Percentiles rank a stretch among this genome's conserved stretches.
Evolutionary conservation across 106 monocot species (phyloP).

Genomic region (Dioscorea zingiberensis): DNA sequence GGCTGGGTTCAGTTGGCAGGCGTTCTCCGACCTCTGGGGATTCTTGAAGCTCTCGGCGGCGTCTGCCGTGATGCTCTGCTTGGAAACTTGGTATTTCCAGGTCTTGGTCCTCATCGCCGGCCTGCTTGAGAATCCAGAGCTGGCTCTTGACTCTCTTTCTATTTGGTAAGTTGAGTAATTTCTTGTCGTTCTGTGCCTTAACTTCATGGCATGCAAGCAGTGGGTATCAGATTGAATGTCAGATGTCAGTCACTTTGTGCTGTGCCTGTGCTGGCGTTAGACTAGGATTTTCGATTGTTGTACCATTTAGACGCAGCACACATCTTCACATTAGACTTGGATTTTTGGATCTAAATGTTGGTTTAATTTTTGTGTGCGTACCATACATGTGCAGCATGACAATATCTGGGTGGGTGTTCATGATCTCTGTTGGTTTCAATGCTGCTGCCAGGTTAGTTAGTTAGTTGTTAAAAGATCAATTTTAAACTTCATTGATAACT

Average conservation of each 20-base stretch:
- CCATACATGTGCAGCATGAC: slow-evolving; percentile 71
- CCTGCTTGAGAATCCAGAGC: slow-evolving; percentile 41
- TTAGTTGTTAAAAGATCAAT: neutral
- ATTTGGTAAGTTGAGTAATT: slow-evolving; percentile 56
- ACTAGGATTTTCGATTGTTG: too few relatives aligned
- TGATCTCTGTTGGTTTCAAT: slow-evolving; percentile 94
- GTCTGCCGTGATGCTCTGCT: slow-evolving; percentile 63
- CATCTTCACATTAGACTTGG: too few relatives aligned
- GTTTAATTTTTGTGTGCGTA: neutral
- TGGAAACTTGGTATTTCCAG: slow-evolving; percentile 78
- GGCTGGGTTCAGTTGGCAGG: slow-evolving; percentile 52
- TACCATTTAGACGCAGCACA: too few relatives aligned
- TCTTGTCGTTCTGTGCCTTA: too few relatives aligned
- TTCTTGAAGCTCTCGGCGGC: slow-evolving; percentile 58
- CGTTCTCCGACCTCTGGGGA: slow-evolving; percentile 39
- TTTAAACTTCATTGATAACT: too few relatives aligned
- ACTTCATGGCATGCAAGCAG: too few relatives aligned
- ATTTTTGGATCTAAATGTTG: neutral
- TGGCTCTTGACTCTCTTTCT: slow-evolving; percentile 46
- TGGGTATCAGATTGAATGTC: too few relatives aligned
- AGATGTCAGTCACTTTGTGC: too few relatives aligned
- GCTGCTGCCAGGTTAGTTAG: slow-evolving; percentile 63
- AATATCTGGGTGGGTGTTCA: slow-evolving; percentile 88
- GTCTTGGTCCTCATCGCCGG: slow-evolving; percentile 58
- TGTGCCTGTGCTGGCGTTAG: too few relatives aligned